Base-by-base conservation (phyloP, 139 green algal genomes). In the Chlorella sp. region DNA sequence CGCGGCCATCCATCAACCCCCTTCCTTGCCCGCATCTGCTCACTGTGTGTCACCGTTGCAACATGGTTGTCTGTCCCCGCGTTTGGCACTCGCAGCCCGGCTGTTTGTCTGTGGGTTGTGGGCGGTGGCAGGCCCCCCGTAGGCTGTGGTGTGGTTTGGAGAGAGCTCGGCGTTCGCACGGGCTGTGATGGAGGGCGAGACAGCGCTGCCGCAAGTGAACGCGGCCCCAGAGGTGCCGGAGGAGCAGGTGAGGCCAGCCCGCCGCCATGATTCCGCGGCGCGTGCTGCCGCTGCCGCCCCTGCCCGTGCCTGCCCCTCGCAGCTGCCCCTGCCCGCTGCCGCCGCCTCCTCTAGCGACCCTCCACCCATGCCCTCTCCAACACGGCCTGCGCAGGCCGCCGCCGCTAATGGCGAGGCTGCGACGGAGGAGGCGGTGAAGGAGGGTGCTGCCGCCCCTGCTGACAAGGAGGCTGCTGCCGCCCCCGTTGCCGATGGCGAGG, bases 101-200 rank as follows among this genome's bases (percentile, higher is more conserved):
- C 48, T 57, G 48, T 57, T 57, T 57, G 71, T n/a, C 71, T 78
- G 71, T 78, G 36, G 71, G 71, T 30, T 78, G 68, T 78, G 71
- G 71, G 71, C 71, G 71, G 37, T 78, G 71, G 32, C 71, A 78
- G 71, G 32, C 71, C 71, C 71, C 71, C 28, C 19, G 71, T 32
- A n/a, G 71, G 71, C 32, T 78, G 71, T 78, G 71, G 71, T 78
- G 64, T 78, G 71, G 71, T 34, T 78, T 78, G 48, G 48, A 57
- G 48, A 57, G 48, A 57, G 48, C 48, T 57, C 9, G 48, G 48
- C 64, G 75, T 22, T 34, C 69, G n/a, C 53, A 22, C 36, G 79
- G 42, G 42, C 57, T 69, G 48, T 85, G 26, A 85, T 85, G 79
- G 48, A 68, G 42, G 79, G 79, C 79, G 79, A 68, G 48, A 57